phyloP scores from a whole-genome alignment of 2,329 filamentous ascomycete genomes.

The Nemania serpens region DNA sequence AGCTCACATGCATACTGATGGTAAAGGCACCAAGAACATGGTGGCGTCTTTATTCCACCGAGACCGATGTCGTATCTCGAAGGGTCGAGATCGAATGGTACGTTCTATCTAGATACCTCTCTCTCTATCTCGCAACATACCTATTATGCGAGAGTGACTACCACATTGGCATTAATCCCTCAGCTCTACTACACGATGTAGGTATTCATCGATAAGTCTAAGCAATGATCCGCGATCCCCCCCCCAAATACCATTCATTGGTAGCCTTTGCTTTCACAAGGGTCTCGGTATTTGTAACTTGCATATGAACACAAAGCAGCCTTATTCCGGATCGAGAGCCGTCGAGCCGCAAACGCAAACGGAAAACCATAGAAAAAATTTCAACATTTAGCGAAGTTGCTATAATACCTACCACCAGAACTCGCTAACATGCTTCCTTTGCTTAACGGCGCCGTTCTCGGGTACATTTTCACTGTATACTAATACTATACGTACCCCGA shows the following conservation, averaged over 20 bases:
- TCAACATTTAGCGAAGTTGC: background rate
- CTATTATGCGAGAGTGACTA: too few species aligned
- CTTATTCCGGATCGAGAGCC: background rate
- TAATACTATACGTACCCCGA: background rate
- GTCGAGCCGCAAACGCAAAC: background rate
- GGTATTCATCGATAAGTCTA: too few species aligned
- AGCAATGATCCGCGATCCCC: too few species aligned
- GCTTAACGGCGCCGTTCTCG: slow-evolving; percentile 5
- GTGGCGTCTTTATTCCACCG: slow-evolving; percentile 11
- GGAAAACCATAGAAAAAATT: too few species aligned
- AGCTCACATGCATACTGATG: background rate
- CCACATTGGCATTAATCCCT: too few species aligned
- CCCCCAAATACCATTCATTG: too few species aligned
- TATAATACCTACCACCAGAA: background rate
- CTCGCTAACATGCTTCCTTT: background rate
- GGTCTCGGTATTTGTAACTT: background rate
- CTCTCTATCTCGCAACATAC: too few species aligned
- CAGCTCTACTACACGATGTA: too few species aligned
- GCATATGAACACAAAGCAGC: background rate
- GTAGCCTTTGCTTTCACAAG: background rate
- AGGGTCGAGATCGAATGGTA: too few species aligned
- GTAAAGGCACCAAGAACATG: slow-evolving; percentile 1
- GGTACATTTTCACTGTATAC: background rate
- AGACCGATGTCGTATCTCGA: slow-evolving; percentile 1
- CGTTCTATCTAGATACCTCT: too few species aligned